Base-by-base conservation (phyloP, 2,329 filamentous ascomycete species). In the Monilinia fructicola region DNA sequence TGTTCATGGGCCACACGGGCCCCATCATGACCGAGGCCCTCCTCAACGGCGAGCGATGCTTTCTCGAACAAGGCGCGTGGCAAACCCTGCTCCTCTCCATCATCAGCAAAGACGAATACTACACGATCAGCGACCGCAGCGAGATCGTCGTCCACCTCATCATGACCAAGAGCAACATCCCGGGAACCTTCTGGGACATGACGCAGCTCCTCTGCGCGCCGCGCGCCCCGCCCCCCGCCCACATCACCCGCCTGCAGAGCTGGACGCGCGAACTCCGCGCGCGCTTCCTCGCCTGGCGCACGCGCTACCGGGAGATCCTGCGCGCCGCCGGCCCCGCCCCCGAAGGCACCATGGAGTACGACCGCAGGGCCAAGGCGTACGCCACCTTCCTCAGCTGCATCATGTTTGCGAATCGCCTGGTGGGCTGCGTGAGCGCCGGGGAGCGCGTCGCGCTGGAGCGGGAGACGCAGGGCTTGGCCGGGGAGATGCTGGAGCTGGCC, bases 1-100 rank as follows among this genome's bases (percentile, higher is more conserved):
- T 79, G 5, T 77, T 79, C 35, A 71, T 77, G 18, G 74, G 73
- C 12, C 76, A 78, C 58, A 73, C 74, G 18, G 77, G 77, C 1
- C 71, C 76, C 26, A 74, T 76, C n/a, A 71, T 72, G 69, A 73
- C 72, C 4, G 72, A 74, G 62, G 68, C 64, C 18, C 61, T 74
- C 6, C 48, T 73, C 1, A 73, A 72, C 21, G 68, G 67, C 26
- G 65, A 70, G 31, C 68, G 58, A 4, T 74, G 73, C 53, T 74
- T 71, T 40, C 68, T 74, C 2, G 70, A 73, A 64, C 64, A 71
- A 35, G 42, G 38, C 4, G 50, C 60, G 2, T 74, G 72, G 73
- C 68, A 72, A 63, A 42, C 54, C 21, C 69, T 73, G 14, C 67
- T 74, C 26, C 50, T 35, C 26, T 73, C 72, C 1, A 58, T 72